Percentiles rank a stretch among this genome's conserved stretches.
Evolutionary conservation across 257 asterid genomes (phyloP).

Genomic region (Solanum virginianum): DNA sequence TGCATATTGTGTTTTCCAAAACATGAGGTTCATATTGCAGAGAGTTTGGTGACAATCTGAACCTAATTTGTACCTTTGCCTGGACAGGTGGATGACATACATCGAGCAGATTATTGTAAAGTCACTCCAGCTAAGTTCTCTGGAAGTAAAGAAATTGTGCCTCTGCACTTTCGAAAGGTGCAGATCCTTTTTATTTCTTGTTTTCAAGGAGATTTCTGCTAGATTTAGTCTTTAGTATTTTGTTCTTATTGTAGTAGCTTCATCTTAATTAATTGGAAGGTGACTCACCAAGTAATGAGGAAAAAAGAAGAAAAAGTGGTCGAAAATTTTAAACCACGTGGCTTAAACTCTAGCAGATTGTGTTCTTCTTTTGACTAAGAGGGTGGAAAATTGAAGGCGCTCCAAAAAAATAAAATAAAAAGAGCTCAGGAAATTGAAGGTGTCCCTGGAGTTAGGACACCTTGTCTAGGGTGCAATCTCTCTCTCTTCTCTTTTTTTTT

Average conservation of each 20-base stretch:
- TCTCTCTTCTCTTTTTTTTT: neutral
- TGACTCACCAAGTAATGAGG: neutral
- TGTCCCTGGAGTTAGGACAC: neutral
- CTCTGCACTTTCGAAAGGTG: slow-evolving; percentile 80
- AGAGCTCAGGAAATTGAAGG: neutral
- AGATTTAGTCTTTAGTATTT: neutral
- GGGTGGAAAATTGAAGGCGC: neutral
- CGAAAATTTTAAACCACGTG: neutral
- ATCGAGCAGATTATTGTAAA: slow-evolving; percentile 83
- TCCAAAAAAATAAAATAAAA: neutral
- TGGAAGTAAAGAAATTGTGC: slow-evolving; percentile 88
- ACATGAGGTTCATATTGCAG: neutral
- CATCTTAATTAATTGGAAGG: neutral
- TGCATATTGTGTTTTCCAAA: neutral
- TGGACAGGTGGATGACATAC: slow-evolving; percentile 65
- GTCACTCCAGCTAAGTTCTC: slow-evolving; percentile 92
- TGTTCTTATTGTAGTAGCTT: neutral
- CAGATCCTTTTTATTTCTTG: neutral
- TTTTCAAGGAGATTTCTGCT: neutral
- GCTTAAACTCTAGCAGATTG: neutral
- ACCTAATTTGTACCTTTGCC: neutral
- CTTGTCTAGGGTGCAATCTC: neutral
- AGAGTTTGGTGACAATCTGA: neutral
- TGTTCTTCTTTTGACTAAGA: neutral
- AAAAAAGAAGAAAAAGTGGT: neutral